These are phyloP conservation scores for Phytopythium ostracodes DNA, from an alignment of 352 stramenopile genomes.

Conservation along the genomic window DNA sequence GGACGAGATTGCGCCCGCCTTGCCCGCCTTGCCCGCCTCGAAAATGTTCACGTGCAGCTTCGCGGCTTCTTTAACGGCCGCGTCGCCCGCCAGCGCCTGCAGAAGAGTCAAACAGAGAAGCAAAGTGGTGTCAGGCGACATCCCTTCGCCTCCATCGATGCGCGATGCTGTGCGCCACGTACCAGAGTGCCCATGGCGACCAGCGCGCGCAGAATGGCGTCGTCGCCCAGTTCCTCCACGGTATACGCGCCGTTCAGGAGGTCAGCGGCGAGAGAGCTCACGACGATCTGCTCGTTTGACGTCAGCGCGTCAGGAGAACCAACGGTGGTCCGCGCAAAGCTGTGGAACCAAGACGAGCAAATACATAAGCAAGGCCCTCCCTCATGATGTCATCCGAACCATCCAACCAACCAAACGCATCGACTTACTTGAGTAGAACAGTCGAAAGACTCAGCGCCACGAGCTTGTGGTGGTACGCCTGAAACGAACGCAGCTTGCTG, in stretches of 20 bases:
- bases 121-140: not conserved
- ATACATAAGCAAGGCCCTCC: too few relatives aligned
- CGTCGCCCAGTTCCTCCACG: conserved; percentile 69
- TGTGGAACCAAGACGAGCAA: conserved; percentile 11
- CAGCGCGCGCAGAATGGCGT: conserved; percentile 65
- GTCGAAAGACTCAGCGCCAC: conserved; percentile 66
- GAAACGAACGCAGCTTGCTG: conserved; percentile 37
- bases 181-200: conserved; percentile 68
- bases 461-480: conserved; percentile 55
- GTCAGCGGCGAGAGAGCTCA: conserved; percentile 45
- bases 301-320: conserved; percentile 28
- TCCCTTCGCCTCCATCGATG: not conserved
- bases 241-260: conserved; percentile 46
- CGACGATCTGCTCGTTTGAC: conserved; percentile 40
- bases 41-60: conserved; percentile 52
- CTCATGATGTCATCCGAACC: too few relatives aligned
- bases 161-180: too few relatives aligned
- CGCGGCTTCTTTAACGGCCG: conserved; percentile 43
- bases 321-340: conserved; percentile 38
- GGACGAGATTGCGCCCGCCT: conserved; percentile 37
- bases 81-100: conserved; percentile 35
- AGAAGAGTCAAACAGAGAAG: not conserved
- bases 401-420: not conserved
- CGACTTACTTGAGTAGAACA: conserved; percentile 65
- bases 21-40: conserved; percentile 41